These are phyloP conservation scores for Ganoderma leucocontextum DNA, from an alignment of 1,284 basidiomycete genomes.

Conservation along the genomic window DNA sequence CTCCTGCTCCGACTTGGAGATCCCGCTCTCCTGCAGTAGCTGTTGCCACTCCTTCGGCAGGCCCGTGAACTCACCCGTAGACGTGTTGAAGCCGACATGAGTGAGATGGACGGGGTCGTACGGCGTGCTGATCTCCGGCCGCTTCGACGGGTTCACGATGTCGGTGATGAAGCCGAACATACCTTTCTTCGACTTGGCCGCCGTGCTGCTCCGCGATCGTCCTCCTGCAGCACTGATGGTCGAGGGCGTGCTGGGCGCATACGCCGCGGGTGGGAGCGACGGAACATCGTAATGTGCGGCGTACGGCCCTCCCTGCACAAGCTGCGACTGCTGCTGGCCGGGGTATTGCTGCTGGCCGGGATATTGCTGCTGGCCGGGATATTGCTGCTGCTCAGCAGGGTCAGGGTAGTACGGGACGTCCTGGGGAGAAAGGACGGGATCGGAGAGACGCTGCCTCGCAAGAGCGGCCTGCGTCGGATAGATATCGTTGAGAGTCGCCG, in stretches of 20 bases:
- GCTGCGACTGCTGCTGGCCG: not conserved
- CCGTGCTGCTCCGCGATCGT: conserved; percentile 71
- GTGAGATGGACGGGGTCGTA: conserved; percentile 99
- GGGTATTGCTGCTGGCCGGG: conserved; percentile 9
- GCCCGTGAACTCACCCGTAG: conserved; percentile 97
- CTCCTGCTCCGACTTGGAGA: conserved; percentile 94
- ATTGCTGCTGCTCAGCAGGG: conserved; percentile 25
- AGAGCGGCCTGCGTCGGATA: conserved; percentile 51
- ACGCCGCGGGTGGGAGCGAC: conserved; percentile 46
- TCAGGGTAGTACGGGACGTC: conserved; percentile 40
- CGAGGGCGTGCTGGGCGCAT: conserved; percentile 37
- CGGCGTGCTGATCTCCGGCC: conserved; percentile 95
- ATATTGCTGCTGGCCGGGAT: conserved; percentile 6
- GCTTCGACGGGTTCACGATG: conserved; percentile 65
- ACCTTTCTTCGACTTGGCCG: conserved; percentile 74
- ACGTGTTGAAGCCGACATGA: conserved; percentile 99
- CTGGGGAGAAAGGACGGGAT: conserved; percentile 51
- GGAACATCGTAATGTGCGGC: conserved; percentile 38
- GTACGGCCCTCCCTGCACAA: not conserved
- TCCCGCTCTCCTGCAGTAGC: conserved; percentile 94
- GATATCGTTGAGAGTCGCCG: conserved; percentile 78
- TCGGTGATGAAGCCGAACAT: conserved; percentile 83
- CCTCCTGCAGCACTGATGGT: conserved; percentile 45
- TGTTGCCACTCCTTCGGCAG: conserved; percentile 99
- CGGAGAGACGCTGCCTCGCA: conserved; percentile 61